These are phyloP conservation scores for Posidonia oceanica DNA, from an alignment of 116 monocot genomes.

Conservation along the genomic window DNA sequence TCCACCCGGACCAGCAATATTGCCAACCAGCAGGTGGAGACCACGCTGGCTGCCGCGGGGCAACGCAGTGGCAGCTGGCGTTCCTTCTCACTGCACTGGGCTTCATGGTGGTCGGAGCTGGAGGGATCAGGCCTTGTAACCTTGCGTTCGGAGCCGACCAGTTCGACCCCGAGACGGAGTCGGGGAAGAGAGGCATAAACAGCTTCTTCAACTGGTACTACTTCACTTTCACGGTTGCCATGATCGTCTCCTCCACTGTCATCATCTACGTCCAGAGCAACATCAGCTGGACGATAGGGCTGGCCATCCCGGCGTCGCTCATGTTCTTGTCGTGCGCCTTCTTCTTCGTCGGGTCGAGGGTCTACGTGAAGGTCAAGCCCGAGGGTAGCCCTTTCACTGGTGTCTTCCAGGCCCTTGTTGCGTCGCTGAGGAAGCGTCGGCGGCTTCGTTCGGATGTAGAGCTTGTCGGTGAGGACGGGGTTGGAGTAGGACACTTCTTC, in stretches of 20 bases:
- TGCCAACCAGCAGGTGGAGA: constrained; percentile 5
- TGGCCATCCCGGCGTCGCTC: constrained; percentile 25
- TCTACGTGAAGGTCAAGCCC: constrained; percentile 32
- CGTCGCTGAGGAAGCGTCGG: constrained; percentile 24
- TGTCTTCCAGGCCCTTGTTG: constrained; percentile 27
- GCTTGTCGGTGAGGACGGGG: background rate
- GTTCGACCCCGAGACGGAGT: constrained; percentile 31
- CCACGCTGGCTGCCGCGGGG: constrained; percentile 2
- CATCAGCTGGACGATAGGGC: constrained; percentile 53
- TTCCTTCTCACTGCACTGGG: constrained; percentile 27
- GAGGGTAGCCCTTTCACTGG: constrained; percentile 54
- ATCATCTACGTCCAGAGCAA: constrained; percentile 44
- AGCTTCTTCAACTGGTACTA: constrained; percentile 75
- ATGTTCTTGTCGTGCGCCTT: constrained; percentile 19
- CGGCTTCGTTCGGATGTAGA: background rate
- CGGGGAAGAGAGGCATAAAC: constrained; percentile 15
- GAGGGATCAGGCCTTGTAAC: constrained; percentile 45
- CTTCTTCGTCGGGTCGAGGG: constrained; percentile 34
- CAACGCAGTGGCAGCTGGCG: constrained; percentile 11
- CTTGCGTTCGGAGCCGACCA: constrained; percentile 65
- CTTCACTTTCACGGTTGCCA: constrained; percentile 22
- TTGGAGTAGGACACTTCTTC: background rate
- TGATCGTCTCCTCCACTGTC: constrained; percentile 23
- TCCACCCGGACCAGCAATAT: constrained; percentile 15
- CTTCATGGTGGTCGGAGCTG: constrained; percentile 27